Conservation (phyloP, 2,329 filamentous ascomycete genomes). For the Colletotrichum neosansevieriae region DNA sequence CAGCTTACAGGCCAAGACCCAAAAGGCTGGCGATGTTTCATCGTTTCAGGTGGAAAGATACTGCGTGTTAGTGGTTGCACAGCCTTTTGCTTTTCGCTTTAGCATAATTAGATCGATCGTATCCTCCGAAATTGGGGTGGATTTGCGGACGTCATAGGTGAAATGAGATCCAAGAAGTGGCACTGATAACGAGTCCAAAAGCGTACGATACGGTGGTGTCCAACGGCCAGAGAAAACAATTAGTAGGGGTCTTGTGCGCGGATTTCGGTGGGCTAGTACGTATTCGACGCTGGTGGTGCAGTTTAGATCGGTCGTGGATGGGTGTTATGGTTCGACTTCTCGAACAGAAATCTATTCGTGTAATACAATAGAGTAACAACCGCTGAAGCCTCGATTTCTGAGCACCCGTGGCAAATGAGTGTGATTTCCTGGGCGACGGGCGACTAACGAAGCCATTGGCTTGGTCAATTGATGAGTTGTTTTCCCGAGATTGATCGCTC, state of each 20-base stretch:
- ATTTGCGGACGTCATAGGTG: constrained; percentile 34
- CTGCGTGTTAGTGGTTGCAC: constrained; percentile 24
- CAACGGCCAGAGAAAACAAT: constrained; percentile 2
- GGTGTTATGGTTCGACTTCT: constrained; percentile 7
- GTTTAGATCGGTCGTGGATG: constrained; percentile 5
- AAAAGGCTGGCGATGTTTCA: constrained; percentile 37
- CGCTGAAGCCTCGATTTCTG: neutral
- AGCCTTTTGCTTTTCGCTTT: constrained; percentile 29
- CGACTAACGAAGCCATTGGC: constrained; percentile 11
- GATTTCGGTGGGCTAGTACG: constrained; percentile 4
- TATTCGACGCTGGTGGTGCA: neutral
- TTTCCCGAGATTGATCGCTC: constrained; percentile 8
- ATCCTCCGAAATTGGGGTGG: constrained; percentile 39
- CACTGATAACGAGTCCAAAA: too few species aligned
- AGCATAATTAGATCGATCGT: constrained; percentile 40
- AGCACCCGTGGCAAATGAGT: neutral
- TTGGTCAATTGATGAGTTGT: constrained; percentile 8
- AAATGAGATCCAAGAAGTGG: constrained; percentile 30
- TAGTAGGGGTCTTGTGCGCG: constrained; percentile 11
- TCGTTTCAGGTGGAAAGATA: constrained; percentile 37
- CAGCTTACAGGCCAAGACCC: constrained; percentile 26
- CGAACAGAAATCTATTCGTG: neutral
- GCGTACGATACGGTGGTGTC: too few species aligned
- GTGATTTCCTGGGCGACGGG: constrained; percentile 4
- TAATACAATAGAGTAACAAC: neutral